Base-by-base conservation (phyloP, 2,329 filamentous ascomycete genomes). In the Claviceps sp. region DNA sequence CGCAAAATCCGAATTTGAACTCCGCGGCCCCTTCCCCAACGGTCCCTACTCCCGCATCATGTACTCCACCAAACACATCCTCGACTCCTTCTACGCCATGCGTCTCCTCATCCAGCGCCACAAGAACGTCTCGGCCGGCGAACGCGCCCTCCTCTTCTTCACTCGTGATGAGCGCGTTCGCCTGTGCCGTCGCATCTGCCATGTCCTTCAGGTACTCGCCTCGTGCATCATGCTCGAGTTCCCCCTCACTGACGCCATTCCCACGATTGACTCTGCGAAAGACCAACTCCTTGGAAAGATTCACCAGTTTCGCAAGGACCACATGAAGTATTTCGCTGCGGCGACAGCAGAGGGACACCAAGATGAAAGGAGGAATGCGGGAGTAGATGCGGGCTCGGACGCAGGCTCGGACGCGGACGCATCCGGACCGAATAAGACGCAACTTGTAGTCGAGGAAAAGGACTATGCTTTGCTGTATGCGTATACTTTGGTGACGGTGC, bases 71-170 rank as follows among this genome's bases (percentile, higher is more conserved):
- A 83, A 85, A 55, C 82, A 85, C 50, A 87, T 96, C 68, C 80
- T 97, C 4, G 90, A 96, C 66, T 85, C 88, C 39, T 96, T 98
- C 66, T 90, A 97, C 62, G 88, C 90, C 49, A 95, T 98, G 88
- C 94, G 91, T 56, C 80, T 96, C 11, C 83, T 96, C 55, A 89
- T 95, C 39, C 77, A 86, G 62, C 91, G 90, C 61, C 86, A 91
- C 53, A 73, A 83, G 11, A 78, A 78, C 39, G 78, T 88, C 1
- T 88, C 83, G 2, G 79, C 84, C 26, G 90, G 91, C 4, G 91
- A 97, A 68, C 81, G 84, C 52, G 83, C 85, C 8, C 77, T 97
- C 39, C 71, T 98, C 39, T 76, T 79, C 55, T 89, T 86, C 64
- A 97, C 93, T 1, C 76, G 80, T 4, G 73, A 79, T 8, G 91